A percentile compares a stretch with the other conserved stretches of the same genome.
phyloP scores from a whole-genome alignment of 1,139 yeast genomes.

The Petasospora fabianii region DNA sequence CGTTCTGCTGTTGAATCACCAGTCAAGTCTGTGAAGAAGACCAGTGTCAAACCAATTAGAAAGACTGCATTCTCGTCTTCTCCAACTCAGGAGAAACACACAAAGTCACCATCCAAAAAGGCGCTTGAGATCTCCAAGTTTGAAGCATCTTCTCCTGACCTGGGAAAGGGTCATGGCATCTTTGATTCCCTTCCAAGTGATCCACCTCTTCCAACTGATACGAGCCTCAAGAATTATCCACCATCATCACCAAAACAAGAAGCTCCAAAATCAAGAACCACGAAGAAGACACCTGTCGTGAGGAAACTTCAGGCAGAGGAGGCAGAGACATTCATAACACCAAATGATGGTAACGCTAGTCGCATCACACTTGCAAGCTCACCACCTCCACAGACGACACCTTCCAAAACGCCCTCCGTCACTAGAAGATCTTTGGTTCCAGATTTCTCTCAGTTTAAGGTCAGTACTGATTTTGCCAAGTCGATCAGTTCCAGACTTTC shows the following conservation, averaged over 20 bases:
- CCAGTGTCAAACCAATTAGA: slow-evolving; percentile 15
- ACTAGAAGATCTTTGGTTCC: slow-evolving; percentile 28
- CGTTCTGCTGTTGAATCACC: slow-evolving; percentile 23
- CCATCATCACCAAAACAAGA: no score
- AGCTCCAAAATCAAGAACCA: neutral
- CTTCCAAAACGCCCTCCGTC: slow-evolving; percentile 21
- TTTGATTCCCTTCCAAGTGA: neutral
- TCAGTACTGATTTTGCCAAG: slow-evolving; percentile 27
- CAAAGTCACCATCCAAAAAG: slow-evolving; percentile 23
- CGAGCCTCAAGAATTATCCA: no score
- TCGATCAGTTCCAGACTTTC: slow-evolving; percentile 23
- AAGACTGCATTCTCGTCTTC: slow-evolving; percentile 27
- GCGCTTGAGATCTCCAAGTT: slow-evolving; percentile 25
- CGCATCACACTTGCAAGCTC: slow-evolving; percentile 19
- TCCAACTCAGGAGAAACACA: slow-evolving; percentile 14
- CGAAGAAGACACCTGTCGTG: neutral
- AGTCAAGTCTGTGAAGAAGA: slow-evolving; percentile 11
- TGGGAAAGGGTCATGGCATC: slow-evolving; percentile 2
- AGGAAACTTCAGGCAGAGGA: neutral
- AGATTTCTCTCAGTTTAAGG: slow-evolving; percentile 28
- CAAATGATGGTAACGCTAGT: slow-evolving; percentile 15
- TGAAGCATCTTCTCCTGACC: slow-evolving; percentile 20
- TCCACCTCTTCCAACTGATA: neutral
- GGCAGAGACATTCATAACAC: slow-evolving; percentile 15
- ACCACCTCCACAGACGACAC: slow-evolving; percentile 18